A percentile compares a stretch with the other conserved stretches of the same genome.
Evolutionary conservation across 768 basidiomycete species (phyloP).

Genomic region (Galerina marginata): DNA sequence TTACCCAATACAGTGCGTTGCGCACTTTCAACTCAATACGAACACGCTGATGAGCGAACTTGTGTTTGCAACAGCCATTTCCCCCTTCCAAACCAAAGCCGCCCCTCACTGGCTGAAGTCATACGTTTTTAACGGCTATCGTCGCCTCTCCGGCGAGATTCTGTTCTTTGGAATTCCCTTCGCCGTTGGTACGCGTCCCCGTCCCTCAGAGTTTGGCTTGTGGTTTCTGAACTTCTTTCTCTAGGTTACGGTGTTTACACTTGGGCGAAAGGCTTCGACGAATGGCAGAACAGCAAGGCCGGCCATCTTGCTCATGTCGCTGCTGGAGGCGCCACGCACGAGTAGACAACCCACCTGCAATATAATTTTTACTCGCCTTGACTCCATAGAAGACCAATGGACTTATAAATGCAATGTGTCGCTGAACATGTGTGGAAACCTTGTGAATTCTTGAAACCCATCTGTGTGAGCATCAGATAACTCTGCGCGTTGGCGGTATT

Average conservation of each 20-base stretch:
- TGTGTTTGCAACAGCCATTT: constrained; percentile 58
- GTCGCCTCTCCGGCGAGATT: constrained; percentile 72
- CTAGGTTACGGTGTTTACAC: constrained; percentile 79
- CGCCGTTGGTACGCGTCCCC: constrained; percentile 61
- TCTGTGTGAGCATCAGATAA: no score
- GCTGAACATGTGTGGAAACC: background rate
- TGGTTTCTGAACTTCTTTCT: constrained; percentile 1
- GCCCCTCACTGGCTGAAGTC: constrained; percentile 70
- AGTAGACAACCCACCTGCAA: constrained; percentile 28
- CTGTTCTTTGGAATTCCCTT: constrained; percentile 84
- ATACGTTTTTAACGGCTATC: constrained; percentile 90
- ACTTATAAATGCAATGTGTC: background rate
- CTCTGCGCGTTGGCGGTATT: no score
- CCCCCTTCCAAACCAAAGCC: constrained; percentile 81
- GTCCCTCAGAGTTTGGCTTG: background rate
- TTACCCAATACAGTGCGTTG: constrained; percentile 80
- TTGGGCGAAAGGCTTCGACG: constrained; percentile 76
- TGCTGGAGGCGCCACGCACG: constrained; percentile 31
- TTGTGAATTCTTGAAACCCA: no score
- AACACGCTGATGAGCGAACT: background rate
- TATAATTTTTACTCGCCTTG: constrained; percentile 18
- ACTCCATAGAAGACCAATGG: background rate
- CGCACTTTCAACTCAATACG: background rate
- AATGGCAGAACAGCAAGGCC: constrained; percentile 80
- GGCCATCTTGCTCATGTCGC: constrained; percentile 59